These are phyloP conservation scores for Dipteronia sinensis DNA, from an alignment of 345 rosid genomes.

Conservation along the genomic window DNA sequence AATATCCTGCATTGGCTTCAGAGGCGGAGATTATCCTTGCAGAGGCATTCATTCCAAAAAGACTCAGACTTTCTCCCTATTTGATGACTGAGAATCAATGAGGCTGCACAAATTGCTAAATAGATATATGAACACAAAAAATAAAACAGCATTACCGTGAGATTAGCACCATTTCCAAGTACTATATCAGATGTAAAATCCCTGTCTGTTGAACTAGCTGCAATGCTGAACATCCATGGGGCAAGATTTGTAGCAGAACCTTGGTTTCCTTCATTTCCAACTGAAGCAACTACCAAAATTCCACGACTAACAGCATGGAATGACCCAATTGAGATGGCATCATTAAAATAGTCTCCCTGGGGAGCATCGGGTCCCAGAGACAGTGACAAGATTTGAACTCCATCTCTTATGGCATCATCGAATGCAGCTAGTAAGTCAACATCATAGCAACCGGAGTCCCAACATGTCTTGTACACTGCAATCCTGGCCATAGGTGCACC, in stretches of 20 bases:
- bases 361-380: slow-evolving; percentile 58
- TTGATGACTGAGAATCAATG: slow-evolving; percentile 13
- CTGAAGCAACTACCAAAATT: slow-evolving; percentile 55
- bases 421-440: slow-evolving; percentile 57
- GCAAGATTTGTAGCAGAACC: slow-evolving; percentile 61
- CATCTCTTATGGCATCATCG: slow-evolving; percentile 59
- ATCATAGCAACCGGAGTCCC: slow-evolving; percentile 56
- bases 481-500: slow-evolving; percentile 64
- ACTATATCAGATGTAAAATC: slow-evolving; percentile 44
- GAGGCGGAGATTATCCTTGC: slow-evolving; percentile 50
- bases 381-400: slow-evolving; percentile 54
- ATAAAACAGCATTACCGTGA: slow-evolving; percentile 34
- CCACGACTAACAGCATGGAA: slow-evolving; percentile 55
- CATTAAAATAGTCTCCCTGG: slow-evolving; percentile 57
- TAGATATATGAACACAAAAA: neutral
- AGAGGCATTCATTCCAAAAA: slow-evolving; percentile 43
- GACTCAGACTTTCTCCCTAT: slow-evolving; percentile 61
- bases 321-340: slow-evolving; percentile 61
- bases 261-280: slow-evolving; percentile 48
- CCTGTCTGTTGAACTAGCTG: slow-evolving; percentile 55
- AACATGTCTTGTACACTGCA: slow-evolving; percentile 59
- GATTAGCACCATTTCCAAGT: slow-evolving; percentile 40
- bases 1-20: slow-evolving; percentile 53
- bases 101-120: slow-evolving; percentile 7
- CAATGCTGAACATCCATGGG: slow-evolving; percentile 63